Evolutionary conservation across 2,329 filamentous ascomycete genomes (phyloP), one percentile per base, ranked within the genome.

Genomic region (Colletotrichum sp.): DNA sequence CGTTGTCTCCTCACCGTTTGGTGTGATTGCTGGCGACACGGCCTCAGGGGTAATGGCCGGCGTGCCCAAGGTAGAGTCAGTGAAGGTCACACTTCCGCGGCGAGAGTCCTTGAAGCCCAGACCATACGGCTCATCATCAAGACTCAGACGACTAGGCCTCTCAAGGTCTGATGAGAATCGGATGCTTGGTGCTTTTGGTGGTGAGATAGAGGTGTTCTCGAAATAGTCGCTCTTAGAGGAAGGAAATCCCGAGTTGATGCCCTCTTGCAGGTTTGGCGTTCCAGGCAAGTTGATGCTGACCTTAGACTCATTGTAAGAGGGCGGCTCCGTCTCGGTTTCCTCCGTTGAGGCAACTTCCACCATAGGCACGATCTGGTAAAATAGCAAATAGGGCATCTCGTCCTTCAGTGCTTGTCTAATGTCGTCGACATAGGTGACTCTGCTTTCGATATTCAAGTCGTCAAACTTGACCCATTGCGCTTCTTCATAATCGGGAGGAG

Each of bases 381-480:
- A 99, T 0, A 99, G 88, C 8, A 99, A 90, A 82, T 99, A 99
- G 0, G 97, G 96, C 83, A 95, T 98, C 83, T 98, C 96, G n/a
- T 94, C 90, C 79, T 92, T 93, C 66, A 99, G 86, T 0, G 95
- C 93, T 79, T 93, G 86, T 77, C 94, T 93, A 79, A 93, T 91
- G 77, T 98, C 94, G 80, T 98, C 92, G 65, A 98, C 93, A 71
- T 94, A 90, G 0, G 89, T 90, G 5, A 99, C 94, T 30, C 96
- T 92, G 72, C 93, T 89, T 43, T 90, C 87, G 1, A 92, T 87
- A 0, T 83, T 83, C n/a, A 99, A 87, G 82, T 99, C 97, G 82
- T 99, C 97, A 80, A 98, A 98, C 48, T 93, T 94, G 82, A 98
- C 92, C 97, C 97, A 99, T 78, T 93, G 92, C 15, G 94, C 92